Evolutionary conservation across 495 filamentous ascomycete genomes (phyloP).

Genomic region (Xylaria acuta): DNA sequence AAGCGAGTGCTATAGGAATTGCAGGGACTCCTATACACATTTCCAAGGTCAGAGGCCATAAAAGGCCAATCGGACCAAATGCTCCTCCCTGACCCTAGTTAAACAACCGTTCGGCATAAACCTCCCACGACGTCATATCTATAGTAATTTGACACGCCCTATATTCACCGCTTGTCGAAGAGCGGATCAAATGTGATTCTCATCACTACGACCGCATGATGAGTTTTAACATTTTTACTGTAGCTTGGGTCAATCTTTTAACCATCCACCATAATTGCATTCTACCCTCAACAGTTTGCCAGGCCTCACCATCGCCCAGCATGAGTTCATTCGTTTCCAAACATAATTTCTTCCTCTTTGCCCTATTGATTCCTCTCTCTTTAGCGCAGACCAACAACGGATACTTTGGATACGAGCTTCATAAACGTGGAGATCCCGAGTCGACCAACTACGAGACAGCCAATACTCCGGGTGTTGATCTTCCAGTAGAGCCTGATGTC

Average conservation of each 20-base stretch:
- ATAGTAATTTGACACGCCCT: conserved; percentile 12
- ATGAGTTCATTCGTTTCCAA: conserved; percentile 36
- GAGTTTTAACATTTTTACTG: not conserved
- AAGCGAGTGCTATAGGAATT: not conserved
- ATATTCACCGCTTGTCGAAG: not conserved
- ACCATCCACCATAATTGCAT: not conserved
- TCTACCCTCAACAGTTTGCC: not conserved
- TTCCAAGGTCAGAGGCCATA: not conserved
- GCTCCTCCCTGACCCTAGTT: not conserved
- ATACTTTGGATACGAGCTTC: conserved; percentile 62
- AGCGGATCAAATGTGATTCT: not conserved
- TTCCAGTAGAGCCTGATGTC: conserved; percentile 56
- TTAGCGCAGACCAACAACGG: conserved; percentile 44
- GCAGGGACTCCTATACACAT: not conserved
- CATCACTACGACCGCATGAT: not conserved
- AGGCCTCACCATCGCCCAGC: conserved; percentile 15
- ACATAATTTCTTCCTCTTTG: conserved; percentile 35
- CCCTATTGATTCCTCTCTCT: conserved; percentile 24
- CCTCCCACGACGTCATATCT: conserved; percentile 13
- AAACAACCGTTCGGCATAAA: not conserved
- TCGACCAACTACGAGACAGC: conserved; percentile 58
- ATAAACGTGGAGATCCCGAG: conserved; percentile 54
- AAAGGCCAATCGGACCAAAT: not conserved
- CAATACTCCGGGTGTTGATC: conserved; percentile 51
- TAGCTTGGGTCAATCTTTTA: not conserved